These are phyloP conservation scores for Passiflora organensis DNA, from an alignment of 345 rosid species.

Conservation along the genomic window DNA sequence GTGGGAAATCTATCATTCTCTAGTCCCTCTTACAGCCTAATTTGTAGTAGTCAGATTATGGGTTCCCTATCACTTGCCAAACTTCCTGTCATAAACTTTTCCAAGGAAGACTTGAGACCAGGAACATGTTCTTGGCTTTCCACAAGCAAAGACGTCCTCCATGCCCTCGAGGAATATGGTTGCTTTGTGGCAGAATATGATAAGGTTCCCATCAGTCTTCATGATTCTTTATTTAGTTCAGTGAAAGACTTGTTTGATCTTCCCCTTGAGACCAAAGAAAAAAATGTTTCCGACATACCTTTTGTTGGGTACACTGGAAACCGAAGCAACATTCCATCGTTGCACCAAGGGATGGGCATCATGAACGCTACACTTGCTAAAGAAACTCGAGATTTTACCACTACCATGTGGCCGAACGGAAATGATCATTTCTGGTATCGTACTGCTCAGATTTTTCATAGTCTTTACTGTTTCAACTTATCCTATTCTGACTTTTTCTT, in stretches of 20 bases:
- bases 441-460: neutral
- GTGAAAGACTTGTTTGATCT: conserved; percentile 30
- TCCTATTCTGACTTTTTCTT: neutral
- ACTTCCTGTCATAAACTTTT: conserved; percentile 30
- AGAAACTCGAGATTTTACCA: conserved; percentile 29
- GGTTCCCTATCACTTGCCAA: conserved; percentile 12
- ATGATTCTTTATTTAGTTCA: conserved; percentile 5
- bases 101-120: conserved; percentile 30
- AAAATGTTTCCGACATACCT: conserved; percentile 28
- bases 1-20: too few species aligned
- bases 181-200: conserved; percentile 41
- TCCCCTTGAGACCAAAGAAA: conserved; percentile 30
- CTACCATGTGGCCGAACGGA: conserved; percentile 42
- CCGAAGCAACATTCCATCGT: conserved; percentile 14
- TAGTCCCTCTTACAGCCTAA: too few species aligned
- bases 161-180: conserved; percentile 50
- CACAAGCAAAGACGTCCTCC: conserved; percentile 30
- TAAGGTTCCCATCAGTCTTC: conserved; percentile 19
- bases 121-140: conserved; percentile 39
- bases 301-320: conserved; percentile 36
- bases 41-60: conserved; percentile 10
- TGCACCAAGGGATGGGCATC: conserved; percentile 37
- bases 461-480: neutral
- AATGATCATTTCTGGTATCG: conserved; percentile 32
- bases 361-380: conserved; percentile 21